Conservation (phyloP, 768 basidiomycete genomes). For the Lactifluus subvellereus region DNA sequence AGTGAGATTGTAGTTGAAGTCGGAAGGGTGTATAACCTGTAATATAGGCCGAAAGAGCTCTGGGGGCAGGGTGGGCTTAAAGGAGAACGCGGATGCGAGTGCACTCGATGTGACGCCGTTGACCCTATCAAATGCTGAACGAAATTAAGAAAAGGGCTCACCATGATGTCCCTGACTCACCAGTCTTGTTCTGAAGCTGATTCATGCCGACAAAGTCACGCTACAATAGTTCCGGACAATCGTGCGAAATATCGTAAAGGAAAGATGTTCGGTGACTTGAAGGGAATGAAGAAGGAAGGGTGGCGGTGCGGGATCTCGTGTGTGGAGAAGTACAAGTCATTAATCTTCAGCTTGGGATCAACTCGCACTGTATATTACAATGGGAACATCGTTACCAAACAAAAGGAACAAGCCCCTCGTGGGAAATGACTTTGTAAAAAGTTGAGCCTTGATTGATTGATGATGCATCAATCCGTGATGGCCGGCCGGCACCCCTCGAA, state of each 20-base stretch:
- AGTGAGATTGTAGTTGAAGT: conserved; percentile 4
- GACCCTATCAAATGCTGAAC: neutral
- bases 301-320: neutral
- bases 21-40: conserved; percentile 4
- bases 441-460: too few relatives aligned
- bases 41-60: conserved; percentile 17
- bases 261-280: neutral
- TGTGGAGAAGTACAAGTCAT: neutral
- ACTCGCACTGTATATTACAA: neutral
- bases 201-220: neutral
- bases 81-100: too few relatives aligned
- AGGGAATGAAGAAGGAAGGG: neutral
- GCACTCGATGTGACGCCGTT: neutral
- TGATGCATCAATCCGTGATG: too few relatives aligned
- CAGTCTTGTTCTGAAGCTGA: neutral
- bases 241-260: neutral
- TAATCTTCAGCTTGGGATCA: neutral
- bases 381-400: neutral
- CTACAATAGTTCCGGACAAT: neutral
- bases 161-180: neutral
- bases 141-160: neutral
- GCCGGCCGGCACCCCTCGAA: neutral
- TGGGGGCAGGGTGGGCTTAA: conserved; percentile 1
- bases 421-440: neutral
- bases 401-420: neutral